Percentiles rank a stretch among this genome's conserved stretches.
Conservation (phyloP, 2,329 filamentous ascomycete genomes). For the Penicillium sp. region DNA sequence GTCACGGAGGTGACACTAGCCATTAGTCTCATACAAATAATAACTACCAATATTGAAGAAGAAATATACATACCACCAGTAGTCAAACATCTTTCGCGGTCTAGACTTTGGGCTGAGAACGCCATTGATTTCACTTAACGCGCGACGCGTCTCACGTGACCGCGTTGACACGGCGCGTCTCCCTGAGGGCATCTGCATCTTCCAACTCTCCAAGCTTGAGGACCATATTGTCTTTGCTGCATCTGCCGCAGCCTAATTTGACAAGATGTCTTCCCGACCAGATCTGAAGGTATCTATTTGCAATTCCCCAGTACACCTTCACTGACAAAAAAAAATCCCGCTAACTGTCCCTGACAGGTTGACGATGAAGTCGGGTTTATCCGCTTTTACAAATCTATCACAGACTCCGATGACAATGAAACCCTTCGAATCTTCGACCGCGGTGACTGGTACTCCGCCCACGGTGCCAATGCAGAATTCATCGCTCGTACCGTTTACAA, state of each 20-base stretch:
- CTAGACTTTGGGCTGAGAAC: neutral
- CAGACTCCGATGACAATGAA: slow-evolving; percentile 59
- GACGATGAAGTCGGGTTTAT: slow-evolving; percentile 98
- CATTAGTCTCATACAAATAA: slow-evolving; percentile 10
- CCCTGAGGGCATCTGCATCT: slow-evolving; percentile 3
- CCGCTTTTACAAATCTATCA: slow-evolving; percentile 88
- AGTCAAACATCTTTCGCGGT: neutral
- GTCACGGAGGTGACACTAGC: neutral
- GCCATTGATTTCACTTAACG: slow-evolving; percentile 15
- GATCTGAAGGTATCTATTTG: slow-evolving; percentile 63
- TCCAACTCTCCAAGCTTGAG: neutral
- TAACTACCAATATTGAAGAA: slow-evolving; percentile 8
- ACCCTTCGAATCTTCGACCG: slow-evolving; percentile 91
- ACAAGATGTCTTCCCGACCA: slow-evolving; percentile 67
- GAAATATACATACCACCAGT: neutral
- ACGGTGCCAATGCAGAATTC: slow-evolving; percentile 48
- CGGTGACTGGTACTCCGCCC: slow-evolving; percentile 86
- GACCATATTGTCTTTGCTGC: slow-evolving; percentile 6
- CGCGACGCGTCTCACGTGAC: slow-evolving; percentile 40
- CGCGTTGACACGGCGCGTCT: slow-evolving; percentile 27
- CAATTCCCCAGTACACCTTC: neutral
- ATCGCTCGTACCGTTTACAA: slow-evolving; percentile 78
- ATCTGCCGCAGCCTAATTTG: slow-evolving; percentile 13
- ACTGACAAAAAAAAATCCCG: neutral
- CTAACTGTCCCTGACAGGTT: slow-evolving; percentile 56